These are phyloP conservation scores for Avicennia marina DNA, from an alignment of 257 asterid genomes.

Conservation along the genomic window DNA sequence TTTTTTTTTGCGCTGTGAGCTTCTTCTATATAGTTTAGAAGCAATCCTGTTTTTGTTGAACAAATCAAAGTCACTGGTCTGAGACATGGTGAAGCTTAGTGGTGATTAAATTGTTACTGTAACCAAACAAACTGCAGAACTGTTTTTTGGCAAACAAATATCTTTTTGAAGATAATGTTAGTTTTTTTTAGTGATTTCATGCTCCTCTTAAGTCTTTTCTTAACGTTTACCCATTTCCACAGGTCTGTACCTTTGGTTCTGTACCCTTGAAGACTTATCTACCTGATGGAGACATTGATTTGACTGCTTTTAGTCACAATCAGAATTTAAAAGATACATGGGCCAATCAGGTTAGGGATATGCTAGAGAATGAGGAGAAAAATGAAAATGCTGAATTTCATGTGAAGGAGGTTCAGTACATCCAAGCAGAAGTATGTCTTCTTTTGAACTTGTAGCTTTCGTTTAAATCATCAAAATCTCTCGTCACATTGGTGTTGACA, in stretches of 20 bases:
- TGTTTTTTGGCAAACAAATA: neutral
- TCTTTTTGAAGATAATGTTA: too few species aligned
- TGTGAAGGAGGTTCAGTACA: slow-evolving; percentile 98
- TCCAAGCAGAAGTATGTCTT: slow-evolving; percentile 86
- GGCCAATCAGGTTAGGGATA: slow-evolving; percentile 90
- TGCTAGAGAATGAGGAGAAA: slow-evolving; percentile 88
- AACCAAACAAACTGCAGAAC: neutral
- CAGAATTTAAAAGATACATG: slow-evolving; percentile 72
- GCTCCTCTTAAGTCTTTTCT: neutral
- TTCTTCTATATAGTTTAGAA: slow-evolving; percentile 6
- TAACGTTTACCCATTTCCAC: slow-evolving; percentile 5
- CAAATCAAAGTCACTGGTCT: too few species aligned
- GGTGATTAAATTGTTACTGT: too few species aligned
- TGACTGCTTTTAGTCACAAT: slow-evolving; percentile 62
- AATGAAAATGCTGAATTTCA: slow-evolving; percentile 85
- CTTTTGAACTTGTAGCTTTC: slow-evolving; percentile 2
- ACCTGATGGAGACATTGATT: slow-evolving; percentile 76
- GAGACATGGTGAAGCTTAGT: too few species aligned
- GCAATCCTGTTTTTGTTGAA: slow-evolving; percentile 1
- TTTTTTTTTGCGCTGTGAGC: neutral
- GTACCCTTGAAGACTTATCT: slow-evolving; percentile 75
- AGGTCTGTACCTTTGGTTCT: slow-evolving; percentile 74
- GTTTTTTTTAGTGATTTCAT: neutral
- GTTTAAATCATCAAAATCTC: neutral
- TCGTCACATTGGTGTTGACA: neutral